Evolutionary conservation across 1,139 yeast species (phyloP).

Genomic region (Blastobotrys illinoisensis): DNA sequence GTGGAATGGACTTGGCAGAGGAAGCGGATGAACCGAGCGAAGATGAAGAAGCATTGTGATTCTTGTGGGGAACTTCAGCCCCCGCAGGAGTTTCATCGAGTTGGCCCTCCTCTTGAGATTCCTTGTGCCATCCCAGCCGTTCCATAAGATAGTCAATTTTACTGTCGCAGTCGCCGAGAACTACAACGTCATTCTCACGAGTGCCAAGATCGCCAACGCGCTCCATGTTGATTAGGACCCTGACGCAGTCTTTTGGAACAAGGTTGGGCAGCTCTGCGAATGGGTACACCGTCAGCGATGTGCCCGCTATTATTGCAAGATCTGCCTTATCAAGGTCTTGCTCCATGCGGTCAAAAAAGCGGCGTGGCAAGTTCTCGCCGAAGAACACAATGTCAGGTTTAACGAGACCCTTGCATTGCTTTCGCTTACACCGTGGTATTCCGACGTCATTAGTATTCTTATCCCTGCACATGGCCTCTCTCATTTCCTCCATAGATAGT

Average conservation of each 20-base stretch:
- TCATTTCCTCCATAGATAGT: slow-evolving; percentile 49
- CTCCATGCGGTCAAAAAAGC: slow-evolving; percentile 55
- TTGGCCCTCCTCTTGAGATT: background rate
- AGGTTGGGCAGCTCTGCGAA: slow-evolving; percentile 79
- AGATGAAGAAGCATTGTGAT: background rate
- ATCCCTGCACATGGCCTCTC: slow-evolving; percentile 37
- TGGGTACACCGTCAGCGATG: slow-evolving; percentile 83
- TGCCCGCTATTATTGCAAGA: slow-evolving; percentile 84
- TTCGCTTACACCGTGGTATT: slow-evolving; percentile 51
- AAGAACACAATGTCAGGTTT: slow-evolving; percentile 93
- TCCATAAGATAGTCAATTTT: slow-evolving; percentile 50
- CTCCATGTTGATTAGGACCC: slow-evolving; percentile 72
- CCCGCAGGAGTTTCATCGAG: background rate
- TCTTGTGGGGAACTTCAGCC: background rate
- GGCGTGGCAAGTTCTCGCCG: slow-evolving; percentile 75
- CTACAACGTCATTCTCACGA: slow-evolving; percentile 54
- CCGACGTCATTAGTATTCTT: slow-evolving; percentile 26
- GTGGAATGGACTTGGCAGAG: background rate
- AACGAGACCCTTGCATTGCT: slow-evolving; percentile 53
- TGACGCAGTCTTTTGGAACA: slow-evolving; percentile 41
- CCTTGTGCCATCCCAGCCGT: slow-evolving; percentile 53
- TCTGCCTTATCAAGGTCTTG: slow-evolving; percentile 55
- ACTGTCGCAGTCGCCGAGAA: slow-evolving; percentile 58
- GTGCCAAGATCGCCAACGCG: slow-evolving; percentile 60
- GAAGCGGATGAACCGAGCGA: background rate